Conservation (phyloP, 2,329 filamentous ascomycete species). For the Hortaea werneckii region DNA sequence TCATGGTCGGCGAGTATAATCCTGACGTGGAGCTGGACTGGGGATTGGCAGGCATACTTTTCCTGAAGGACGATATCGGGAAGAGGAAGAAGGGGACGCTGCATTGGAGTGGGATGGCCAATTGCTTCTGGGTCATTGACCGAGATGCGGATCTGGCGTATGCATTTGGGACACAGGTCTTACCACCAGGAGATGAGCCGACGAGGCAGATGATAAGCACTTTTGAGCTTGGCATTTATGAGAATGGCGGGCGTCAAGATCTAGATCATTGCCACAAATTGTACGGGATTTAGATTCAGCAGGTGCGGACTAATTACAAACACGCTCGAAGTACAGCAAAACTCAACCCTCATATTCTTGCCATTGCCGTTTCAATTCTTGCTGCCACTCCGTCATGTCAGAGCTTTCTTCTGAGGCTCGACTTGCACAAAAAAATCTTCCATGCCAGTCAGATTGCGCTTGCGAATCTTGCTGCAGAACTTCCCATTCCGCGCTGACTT, state of each 20-base stretch:
- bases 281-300: background rate
- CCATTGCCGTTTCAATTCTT: no score
- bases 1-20: constrained; percentile 27
- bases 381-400: no score
- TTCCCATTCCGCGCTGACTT: no score
- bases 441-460: no score
- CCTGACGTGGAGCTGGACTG: constrained; percentile 23
- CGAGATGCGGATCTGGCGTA: constrained; percentile 31
- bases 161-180: constrained; percentile 34
- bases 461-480: no score
- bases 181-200: constrained; percentile 32
- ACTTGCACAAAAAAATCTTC: no score
- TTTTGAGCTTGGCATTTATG: constrained; percentile 34
- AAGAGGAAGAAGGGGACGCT: constrained; percentile 32
- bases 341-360: no score
- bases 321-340: no score
- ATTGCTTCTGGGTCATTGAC: constrained; percentile 38
- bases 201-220: constrained; percentile 25
- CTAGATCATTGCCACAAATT: background rate
- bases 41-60: constrained; percentile 35
- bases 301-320: no score
- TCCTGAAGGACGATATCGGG: constrained; percentile 28
- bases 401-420: no score
- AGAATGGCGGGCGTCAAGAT: background rate
- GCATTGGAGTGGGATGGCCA: constrained; percentile 38